A percentile compares a stretch with the other conserved stretches of the same genome.
Evolutionary conservation across 495 filamentous ascomycete species (phyloP).

Genomic region (Xanthoparmelia taractica): DNA sequence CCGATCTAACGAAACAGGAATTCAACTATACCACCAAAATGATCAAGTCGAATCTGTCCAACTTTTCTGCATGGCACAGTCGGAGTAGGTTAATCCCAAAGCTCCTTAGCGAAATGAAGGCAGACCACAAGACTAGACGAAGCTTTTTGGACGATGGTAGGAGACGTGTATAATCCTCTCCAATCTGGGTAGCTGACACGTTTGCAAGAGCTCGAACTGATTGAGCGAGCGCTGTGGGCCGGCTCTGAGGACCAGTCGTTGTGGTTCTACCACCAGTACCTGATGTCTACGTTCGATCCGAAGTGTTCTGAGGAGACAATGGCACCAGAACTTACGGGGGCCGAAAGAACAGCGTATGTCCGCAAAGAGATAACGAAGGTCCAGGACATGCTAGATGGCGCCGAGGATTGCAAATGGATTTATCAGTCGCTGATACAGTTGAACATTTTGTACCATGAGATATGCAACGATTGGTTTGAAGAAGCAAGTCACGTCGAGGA

Average conservation of each 20-base stretch:
- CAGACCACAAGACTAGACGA: conserved; percentile 52
- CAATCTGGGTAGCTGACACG: conserved; percentile 11
- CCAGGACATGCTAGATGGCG: conserved; percentile 65
- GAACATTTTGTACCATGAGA: conserved; percentile 40
- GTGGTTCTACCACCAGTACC: conserved; percentile 91
- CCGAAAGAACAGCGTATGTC: conserved; percentile 60
- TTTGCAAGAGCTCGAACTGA: conserved; percentile 58
- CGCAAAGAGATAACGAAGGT: conserved; percentile 58
- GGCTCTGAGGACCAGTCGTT: conserved; percentile 87
- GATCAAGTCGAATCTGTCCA: conserved; percentile 74
- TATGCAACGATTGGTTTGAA: conserved; percentile 29
- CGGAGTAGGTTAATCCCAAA: conserved; percentile 73
- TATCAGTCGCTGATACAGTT: conserved; percentile 68
- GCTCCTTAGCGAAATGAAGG: conserved; percentile 59
- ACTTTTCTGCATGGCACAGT: conserved; percentile 97
- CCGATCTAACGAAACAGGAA: conserved; percentile 66
- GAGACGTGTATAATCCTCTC: conserved; percentile 26
- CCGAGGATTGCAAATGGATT: conserved; percentile 70
- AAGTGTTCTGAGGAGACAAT: conserved; percentile 46
- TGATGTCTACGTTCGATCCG: conserved; percentile 59
- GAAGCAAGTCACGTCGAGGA: conserved; percentile 36
- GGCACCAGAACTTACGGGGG: conserved; percentile 49
- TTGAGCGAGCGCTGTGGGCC: conserved; percentile 68
- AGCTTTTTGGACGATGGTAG: conserved; percentile 67
- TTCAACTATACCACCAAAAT: conserved; percentile 85